Evolutionary conservation across 805 yeast genomes (phyloP), one percentile per base, ranked within the genome.

Genomic region (Zygosaccharomyces siamensis): DNA sequence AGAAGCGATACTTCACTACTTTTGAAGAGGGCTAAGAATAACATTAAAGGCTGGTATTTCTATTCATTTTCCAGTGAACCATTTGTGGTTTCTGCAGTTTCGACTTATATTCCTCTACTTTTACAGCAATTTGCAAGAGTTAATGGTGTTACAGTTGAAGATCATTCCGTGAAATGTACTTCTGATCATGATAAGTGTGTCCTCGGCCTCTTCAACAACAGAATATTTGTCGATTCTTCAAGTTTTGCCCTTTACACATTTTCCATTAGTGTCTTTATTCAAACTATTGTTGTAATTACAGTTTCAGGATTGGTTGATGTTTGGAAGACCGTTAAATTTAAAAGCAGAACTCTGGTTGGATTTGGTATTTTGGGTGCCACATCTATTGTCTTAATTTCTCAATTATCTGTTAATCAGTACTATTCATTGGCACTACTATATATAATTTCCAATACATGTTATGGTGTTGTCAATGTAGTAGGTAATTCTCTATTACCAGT

Each of bases 31-130:
- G 72, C 79, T 0, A 65, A 75, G 4, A 58, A 63, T 26, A 58
- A 66, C 31, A 71, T 83, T 2, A 55, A 72, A 31, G 92, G 90
- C 3, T 79, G 90, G 90, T 80, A 81, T 60, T 69, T 82, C 5
- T 83, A 80, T 54, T 72, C 83, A 2, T 82, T 86, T 76, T 89
- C 90, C 0, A 79, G 86, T 18, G 95, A 86, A 62, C 93, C 93
- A 0, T 86, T 85, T 60, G 76, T 84, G 3, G 93, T 86, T 6
- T 80, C 87, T 35, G 89, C 85, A 2, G 84, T 86, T 5, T 84
- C 90, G 0, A 84, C 92, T 0, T 86, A 84, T 62, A 83, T 86
- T 5, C 93, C 93, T 0, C 66, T 86, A 14, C 63, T 86, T 5
- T 66, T 86, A 27, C 89, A 86, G 52, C 84, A 82, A 56, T 74